These are phyloP conservation scores for Suillus plorans DNA, from an alignment of 768 basidiomycete genomes.

Conservation along the genomic window DNA sequence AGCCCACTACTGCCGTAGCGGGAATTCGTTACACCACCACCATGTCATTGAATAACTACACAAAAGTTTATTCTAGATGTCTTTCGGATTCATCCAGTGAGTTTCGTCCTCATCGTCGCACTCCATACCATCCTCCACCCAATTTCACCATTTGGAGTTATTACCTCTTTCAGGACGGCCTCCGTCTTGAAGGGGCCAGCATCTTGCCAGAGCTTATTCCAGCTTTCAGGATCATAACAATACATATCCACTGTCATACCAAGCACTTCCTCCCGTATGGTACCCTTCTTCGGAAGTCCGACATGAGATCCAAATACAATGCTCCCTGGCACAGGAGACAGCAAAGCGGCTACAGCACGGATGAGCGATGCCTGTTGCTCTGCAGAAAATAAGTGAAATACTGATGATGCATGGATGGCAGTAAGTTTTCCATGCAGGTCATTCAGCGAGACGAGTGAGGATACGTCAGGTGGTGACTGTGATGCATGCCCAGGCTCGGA, in stretches of 20 bases:
- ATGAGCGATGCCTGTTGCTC: constrained; percentile 2
- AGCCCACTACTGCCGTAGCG: too few species aligned
- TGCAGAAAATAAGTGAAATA: constrained; percentile 39
- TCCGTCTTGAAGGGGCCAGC: constrained; percentile 25
- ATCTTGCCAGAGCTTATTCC: constrained; percentile 26
- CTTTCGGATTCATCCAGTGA: too few species aligned
- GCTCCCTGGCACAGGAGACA: constrained; percentile 28
- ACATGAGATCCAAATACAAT: constrained; percentile 32
- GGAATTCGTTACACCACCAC: too few species aligned
- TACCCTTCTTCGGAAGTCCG: constrained; percentile 14
- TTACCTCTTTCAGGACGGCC: constrained; percentile 18
- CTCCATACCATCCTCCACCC: constrained; percentile 19
- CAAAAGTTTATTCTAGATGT: too few species aligned
- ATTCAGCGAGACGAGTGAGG: constrained; percentile 39
- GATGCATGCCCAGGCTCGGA: constrained; percentile 23
- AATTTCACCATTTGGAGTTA: background rate
- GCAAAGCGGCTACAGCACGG: constrained; percentile 23
- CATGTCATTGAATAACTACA: too few species aligned
- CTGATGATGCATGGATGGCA: constrained; percentile 46
- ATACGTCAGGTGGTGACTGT: constrained; percentile 22
- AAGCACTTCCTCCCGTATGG: background rate
- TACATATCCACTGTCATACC: constrained; percentile 16
- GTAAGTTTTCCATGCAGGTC: constrained; percentile 46
- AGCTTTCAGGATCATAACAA: constrained; percentile 27
- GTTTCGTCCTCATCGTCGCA: constrained; percentile 11